Evolutionary conservation across 805 yeast genomes (phyloP).

Genomic region (Pichia phayaonensis): DNA sequence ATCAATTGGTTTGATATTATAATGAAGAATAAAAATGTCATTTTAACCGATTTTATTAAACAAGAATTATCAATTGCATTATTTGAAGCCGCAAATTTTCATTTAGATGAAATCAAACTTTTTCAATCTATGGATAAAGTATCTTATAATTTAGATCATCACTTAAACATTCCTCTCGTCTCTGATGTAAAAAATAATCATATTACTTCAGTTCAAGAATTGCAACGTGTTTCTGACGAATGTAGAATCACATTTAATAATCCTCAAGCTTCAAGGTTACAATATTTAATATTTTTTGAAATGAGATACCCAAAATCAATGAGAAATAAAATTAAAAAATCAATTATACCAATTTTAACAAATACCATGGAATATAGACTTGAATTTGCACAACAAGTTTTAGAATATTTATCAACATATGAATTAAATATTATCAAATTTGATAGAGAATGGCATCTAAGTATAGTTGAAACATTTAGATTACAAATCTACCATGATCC

Average conservation of each 20-base stretch:
- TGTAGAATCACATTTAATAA: too few relatives aligned
- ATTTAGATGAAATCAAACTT: background rate
- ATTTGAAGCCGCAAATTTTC: conserved; percentile 26
- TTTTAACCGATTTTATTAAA: conserved; percentile 35
- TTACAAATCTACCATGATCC: conserved; percentile 29
- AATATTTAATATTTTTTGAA: conserved; percentile 50
- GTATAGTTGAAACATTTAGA: conserved; percentile 24
- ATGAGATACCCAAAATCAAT: conserved; percentile 46
- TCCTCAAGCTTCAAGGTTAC: conserved; percentile 39
- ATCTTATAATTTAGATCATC: conserved; percentile 6
- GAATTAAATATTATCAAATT: conserved; percentile 36
- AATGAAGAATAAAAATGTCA: conserved; percentile 29
- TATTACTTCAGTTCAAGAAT: background rate
- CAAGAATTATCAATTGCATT: conserved; percentile 37
- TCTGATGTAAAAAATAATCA: background rate
- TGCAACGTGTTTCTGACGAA: too few relatives aligned
- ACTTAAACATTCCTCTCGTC: background rate
- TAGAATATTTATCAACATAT: conserved; percentile 46
- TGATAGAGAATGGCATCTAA: conserved; percentile 44
- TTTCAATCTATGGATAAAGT: conserved; percentile 6
- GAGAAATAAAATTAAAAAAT: conserved; percentile 40
- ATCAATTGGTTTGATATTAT: conserved; percentile 46
- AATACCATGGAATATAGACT: conserved; percentile 41
- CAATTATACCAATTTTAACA: conserved; percentile 49
- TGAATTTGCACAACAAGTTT: conserved; percentile 43